Evolutionary conservation across 2,329 filamentous ascomycete species (phyloP).

Genomic region (Botrytis pseudocinerea): DNA sequence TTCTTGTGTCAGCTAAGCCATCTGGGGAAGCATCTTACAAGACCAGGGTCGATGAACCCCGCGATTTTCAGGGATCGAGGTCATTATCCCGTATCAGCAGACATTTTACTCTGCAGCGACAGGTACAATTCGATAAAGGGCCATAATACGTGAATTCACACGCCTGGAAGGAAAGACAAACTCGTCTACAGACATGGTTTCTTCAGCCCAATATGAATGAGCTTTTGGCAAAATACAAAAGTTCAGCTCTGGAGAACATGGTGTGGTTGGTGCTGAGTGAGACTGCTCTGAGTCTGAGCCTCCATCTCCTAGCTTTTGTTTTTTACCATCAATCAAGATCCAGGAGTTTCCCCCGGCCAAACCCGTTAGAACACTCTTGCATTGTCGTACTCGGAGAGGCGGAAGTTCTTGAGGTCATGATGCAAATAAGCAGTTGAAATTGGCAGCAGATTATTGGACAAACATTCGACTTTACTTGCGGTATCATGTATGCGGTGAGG

Average conservation of each 20-base stretch:
- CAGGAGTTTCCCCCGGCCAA: background rate
- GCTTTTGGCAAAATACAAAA: background rate
- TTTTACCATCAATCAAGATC: background rate
- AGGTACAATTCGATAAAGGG: constrained; percentile 2
- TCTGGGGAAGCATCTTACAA: constrained; percentile 9
- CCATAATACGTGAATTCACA: background rate
- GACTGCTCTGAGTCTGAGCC: constrained; percentile 13
- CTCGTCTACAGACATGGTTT: background rate
- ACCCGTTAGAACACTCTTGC: background rate
- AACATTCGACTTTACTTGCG: background rate
- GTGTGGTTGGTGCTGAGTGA: constrained; percentile 21
- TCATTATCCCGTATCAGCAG: constrained; percentile 24
- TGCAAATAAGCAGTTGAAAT: background rate
- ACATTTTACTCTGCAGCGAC: constrained; percentile 20
- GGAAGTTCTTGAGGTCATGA: background rate
- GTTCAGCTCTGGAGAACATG: constrained; percentile 16
- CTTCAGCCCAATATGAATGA: constrained; percentile 12
- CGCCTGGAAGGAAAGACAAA: background rate
- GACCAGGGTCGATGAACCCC: constrained; percentile 16
- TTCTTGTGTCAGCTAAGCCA: constrained; percentile 11
- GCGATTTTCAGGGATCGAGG: constrained; percentile 16
- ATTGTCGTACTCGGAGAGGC: constrained; percentile 9
- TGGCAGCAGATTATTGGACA: constrained; percentile 10
- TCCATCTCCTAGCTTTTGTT: background rate
- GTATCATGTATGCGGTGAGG: constrained; percentile 14